These are phyloP conservation scores for Royoungia palumana DNA, from an alignment of 768 basidiomycete genomes.

Conservation along the genomic window DNA sequence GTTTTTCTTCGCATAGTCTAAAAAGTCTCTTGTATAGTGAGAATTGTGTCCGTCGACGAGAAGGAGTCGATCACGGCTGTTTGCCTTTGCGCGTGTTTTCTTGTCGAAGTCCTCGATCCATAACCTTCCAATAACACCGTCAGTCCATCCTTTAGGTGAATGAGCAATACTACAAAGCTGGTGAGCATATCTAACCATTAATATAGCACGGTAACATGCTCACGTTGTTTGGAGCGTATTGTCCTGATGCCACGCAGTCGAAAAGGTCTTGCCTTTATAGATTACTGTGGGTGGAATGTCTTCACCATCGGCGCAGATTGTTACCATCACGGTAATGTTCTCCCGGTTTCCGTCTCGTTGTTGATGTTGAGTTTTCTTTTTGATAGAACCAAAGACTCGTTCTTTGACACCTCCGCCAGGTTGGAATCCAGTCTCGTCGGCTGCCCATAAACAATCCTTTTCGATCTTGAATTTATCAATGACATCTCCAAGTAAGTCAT, in stretches of 20 bases:
- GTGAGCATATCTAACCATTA: too few species aligned
- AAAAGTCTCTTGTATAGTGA: too few species aligned
- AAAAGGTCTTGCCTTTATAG: slow-evolving; percentile 23
- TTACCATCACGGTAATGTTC: slow-evolving; percentile 32
- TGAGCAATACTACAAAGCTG: slow-evolving; percentile 15
- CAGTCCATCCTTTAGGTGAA: too few species aligned
- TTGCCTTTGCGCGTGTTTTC: too few species aligned
- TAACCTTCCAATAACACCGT: too few species aligned
- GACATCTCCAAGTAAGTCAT: too few species aligned
- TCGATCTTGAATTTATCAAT: too few species aligned
- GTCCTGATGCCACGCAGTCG: slow-evolving; percentile 18
- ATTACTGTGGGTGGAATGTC: slow-evolving; percentile 35
- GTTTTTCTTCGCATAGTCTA: too few species aligned
- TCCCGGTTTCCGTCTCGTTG: slow-evolving; percentile 19
- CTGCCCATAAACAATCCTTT: slow-evolving; percentile 18
- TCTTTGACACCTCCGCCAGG: slow-evolving; percentile 2
- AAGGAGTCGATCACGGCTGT: too few species aligned
- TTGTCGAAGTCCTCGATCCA: too few species aligned
- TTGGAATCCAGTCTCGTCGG: slow-evolving; percentile 18
- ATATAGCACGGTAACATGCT: slow-evolving; percentile 2
- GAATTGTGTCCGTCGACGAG: too few species aligned
- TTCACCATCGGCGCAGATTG: slow-evolving; percentile 43
- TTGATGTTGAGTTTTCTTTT: slow-evolving; percentile 14
- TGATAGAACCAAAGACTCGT: slow-evolving; percentile 5
- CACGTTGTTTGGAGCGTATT: slow-evolving; percentile 15